Base-by-base conservation (phyloP, 257 asterid genomes). In the Mentha longifolia region DNA sequence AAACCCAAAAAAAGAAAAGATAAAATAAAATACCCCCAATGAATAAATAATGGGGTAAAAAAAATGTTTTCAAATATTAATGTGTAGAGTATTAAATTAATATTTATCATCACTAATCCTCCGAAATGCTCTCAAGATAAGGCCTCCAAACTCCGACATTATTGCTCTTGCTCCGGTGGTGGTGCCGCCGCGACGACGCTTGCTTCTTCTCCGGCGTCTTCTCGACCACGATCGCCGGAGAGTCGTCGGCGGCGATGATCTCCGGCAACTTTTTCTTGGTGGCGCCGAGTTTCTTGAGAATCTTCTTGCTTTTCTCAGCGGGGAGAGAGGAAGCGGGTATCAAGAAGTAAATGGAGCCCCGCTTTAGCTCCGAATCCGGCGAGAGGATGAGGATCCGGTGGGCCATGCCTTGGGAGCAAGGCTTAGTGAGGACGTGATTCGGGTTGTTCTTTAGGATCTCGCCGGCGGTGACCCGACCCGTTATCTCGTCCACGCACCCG, bases 291-390 rank as follows among this genome's bases (percentile, higher is more conserved):
- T 74, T 76, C 43, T 61, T 80, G n/a, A 61, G 71, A 16, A 16
- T 74, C 67, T 88, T 90, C 52, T 76, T 86, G 14, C 25, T 84
- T 63, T 35, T 88, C 72, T 62, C 72, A 1, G 91, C 74, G 0
- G 84, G 91, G 61, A 86, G 5, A 0, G 98, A 86, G 16, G 98
- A 85, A 5, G 85, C 71, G 4, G 97, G 98, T 47, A 90, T 82
- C 83, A 92, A 76, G 92, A 92, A 92, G 22, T 92, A 92, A 60
- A 92, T 92, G 84, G 85, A 85, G 41, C 98, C 98, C 61, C 96
- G 83, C 55, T 89, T 92, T 57, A 92, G 97, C 66, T 92, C 96
- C 5, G 98, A 81, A 3, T 82, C 82, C 22, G 94, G 91, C 0
- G 96, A 91, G 6, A 91, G 78, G 75, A 92, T 89, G 41, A 92